Evolutionary conservation across 371 early-diverging fungal genomes (phyloP), one percentile per base, ranked within the genome.

Genomic region (Batrachochytrium dendrobatidis): DNA sequence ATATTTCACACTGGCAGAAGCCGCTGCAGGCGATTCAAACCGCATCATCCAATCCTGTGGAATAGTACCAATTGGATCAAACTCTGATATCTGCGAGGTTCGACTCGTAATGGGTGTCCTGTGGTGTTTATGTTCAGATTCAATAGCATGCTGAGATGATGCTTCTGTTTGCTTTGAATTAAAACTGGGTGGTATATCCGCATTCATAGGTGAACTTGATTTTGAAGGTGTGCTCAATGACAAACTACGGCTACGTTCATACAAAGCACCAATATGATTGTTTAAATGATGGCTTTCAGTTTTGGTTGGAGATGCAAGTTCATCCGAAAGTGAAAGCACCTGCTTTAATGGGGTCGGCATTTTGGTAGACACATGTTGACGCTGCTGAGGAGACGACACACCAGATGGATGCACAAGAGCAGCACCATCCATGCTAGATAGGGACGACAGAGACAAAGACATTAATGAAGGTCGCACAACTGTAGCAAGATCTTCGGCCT

Each of bases 41-140:
- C 2, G 58, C 44, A 61, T 58, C 62, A 62, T 62, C 62, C 62
- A 62, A 30, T 62, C 62, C 25, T 24, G 3, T 8, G 62, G 53
- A 15, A 51, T 63, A 18, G 35, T 15, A 45, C 29, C 25, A 26
- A 62, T 32, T 4, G 62, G 62, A 61, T 62, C 62, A 29, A 62
- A 62, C 24, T 61, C 61, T 24, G 54, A 34, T 3, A 54, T 45
- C 12, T 20, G 3, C 20, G 6, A 26, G 7, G 46, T 12, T 45
- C n/a, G n/a, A n/a, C n/a, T n/a, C n/a, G n/a, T n/a, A n/a, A n/a
- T n/a, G n/a, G n/a, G n/a, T n/a, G n/a, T n/a, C n/a, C n/a, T n/a
- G n/a, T n/a, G n/a, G n/a, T n/a, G n/a, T n/a, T n/a, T n/a, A n/a
- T n/a, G n/a, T n/a, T n/a, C n/a, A n/a, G n/a, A n/a, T n/a, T n/a